Evolutionary conservation across 495 filamentous ascomycete genomes (phyloP), one percentile per base, ranked within the genome.

Genomic region (Xylaria acuta): DNA sequence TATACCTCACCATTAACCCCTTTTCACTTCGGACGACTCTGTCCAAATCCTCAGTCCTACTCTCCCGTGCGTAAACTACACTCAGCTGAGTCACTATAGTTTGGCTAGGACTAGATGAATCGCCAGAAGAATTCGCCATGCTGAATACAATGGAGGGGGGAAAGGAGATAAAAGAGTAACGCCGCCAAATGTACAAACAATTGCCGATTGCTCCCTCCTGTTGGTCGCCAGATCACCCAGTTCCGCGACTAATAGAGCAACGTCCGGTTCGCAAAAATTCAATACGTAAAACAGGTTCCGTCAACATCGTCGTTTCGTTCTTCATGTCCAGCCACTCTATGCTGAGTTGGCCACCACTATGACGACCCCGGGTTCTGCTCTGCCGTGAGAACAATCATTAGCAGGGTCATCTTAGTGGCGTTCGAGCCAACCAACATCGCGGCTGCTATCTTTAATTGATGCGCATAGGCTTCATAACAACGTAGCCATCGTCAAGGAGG

Each of bases 401-500:
- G 69, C 69, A 73, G 77, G 74, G 45, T 60, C 25, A 71, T 69
- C 64, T 70, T 75, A 64, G 69, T 73, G 67, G 70, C 51, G 67
- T 58, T 69, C 30, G 38, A 63, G 74, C 75, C 74, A 74, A 75
- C 74, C 41, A 70, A 73, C 74, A 76, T 76, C 73, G 76, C 73
- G 53, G 12, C 74, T 74, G 72, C 74, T 67, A 75, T 77, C 73
- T 76, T 76, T 75, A 76, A 77, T 47, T 74, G 75, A 77, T 74
- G 75, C 76, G 76, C 77, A 65, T 79, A 74, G 76, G 77, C 76
- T 74, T 79, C 77, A 75, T 79, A 79, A 79, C 77, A 79, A 71
- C 77, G 76, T 79, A 76, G 75, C 77, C 75, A 78, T 79, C 77
- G 75, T 79, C 64, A 77, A 79, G 75, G 77, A 76, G 74, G 76